These are phyloP conservation scores for Phytophthora meadii DNA, from an alignment of 352 stramenopile genomes.

Conservation along the genomic window DNA sequence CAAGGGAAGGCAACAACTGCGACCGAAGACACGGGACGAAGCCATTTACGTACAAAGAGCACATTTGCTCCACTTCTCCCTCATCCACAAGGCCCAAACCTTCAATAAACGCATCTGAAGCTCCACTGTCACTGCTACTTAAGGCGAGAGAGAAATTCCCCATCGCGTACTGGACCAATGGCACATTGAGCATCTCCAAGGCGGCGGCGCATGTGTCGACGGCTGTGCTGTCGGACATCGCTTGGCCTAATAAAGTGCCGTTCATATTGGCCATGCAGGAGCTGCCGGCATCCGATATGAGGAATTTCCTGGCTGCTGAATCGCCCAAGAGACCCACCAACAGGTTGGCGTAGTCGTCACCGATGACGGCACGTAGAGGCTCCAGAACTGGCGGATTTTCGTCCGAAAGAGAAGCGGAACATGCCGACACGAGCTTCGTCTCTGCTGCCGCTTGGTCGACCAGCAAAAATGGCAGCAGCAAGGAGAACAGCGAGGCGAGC, in stretches of 20 bases:
- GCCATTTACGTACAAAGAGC: constrained; percentile 48
- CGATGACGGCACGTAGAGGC: constrained; percentile 34
- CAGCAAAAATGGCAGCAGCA: constrained; percentile 21
- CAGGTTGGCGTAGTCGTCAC: constrained; percentile 25
- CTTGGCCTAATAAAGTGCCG: constrained; percentile 49
- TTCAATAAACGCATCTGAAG: constrained; percentile 24
- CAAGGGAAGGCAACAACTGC: constrained; percentile 61
- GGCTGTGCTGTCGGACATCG: constrained; percentile 38
- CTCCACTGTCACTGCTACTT: constrained; percentile 21
- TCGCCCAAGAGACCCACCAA: constrained; percentile 39
- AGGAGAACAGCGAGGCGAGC: constrained; percentile 10
- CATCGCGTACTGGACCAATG: constrained; percentile 49
- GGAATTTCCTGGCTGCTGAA: constrained; percentile 40
- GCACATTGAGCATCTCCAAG: constrained; percentile 41
- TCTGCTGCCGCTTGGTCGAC: constrained; percentile 20
- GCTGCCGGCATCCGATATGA: constrained; percentile 51
- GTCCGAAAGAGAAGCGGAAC: constrained; percentile 35
- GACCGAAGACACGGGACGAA: constrained; percentile 60
- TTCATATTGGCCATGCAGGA: constrained; percentile 72
- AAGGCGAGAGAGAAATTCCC: constrained; percentile 45
- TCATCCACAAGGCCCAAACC: constrained; percentile 36
- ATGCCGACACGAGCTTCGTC: constrained; percentile 36
- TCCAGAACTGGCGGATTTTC: constrained; percentile 35
- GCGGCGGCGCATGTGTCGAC: constrained; percentile 48
- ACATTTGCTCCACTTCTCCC: constrained; percentile 58